Evolutionary conservation across 345 rosid species (phyloP).

Genomic region (Populus alba): DNA sequence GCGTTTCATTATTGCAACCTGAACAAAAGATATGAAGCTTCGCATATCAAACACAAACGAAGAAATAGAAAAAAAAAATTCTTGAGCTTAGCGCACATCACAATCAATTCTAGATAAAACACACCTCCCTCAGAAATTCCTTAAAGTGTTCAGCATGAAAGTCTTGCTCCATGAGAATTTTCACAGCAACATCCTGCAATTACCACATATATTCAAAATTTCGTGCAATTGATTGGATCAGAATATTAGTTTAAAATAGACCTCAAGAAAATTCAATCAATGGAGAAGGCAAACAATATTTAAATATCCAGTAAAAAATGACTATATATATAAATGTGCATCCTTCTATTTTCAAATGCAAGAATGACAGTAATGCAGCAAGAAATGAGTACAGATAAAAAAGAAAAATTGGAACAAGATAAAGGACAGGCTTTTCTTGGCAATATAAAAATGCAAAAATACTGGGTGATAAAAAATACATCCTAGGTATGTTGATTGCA

Average conservation of each 20-base stretch:
- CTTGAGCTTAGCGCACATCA: background rate
- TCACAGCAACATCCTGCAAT: conserved; percentile 97
- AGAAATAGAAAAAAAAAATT: background rate
- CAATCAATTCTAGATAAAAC: conserved; percentile 6
- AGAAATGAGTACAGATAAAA: background rate
- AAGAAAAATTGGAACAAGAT: background rate
- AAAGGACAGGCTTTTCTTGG: background rate
- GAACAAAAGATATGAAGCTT: conserved; percentile 3
- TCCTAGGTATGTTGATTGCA: background rate
- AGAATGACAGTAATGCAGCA: background rate
- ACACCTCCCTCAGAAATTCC: conserved; percentile 97
- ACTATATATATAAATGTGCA: background rate
- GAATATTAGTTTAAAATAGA: background rate
- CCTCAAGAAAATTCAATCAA: background rate
- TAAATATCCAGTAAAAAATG: background rate
- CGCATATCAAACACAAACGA: conserved; percentile 8
- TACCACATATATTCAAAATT: conserved; percentile 4
- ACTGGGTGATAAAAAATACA: background rate
- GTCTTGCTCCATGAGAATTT: conserved; percentile 99
- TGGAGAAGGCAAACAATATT: background rate
- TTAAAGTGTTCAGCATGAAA: conserved; percentile 76
- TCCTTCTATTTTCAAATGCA: background rate
- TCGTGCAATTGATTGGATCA: background rate
- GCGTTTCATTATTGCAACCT: conserved; percentile 99
- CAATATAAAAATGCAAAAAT: background rate